A percentile compares a stretch with the other conserved stretches of the same genome.
Evolutionary conservation across 106 monocot genomes (phyloP).

Genomic region (Apostasia shenzhenica): DNA sequence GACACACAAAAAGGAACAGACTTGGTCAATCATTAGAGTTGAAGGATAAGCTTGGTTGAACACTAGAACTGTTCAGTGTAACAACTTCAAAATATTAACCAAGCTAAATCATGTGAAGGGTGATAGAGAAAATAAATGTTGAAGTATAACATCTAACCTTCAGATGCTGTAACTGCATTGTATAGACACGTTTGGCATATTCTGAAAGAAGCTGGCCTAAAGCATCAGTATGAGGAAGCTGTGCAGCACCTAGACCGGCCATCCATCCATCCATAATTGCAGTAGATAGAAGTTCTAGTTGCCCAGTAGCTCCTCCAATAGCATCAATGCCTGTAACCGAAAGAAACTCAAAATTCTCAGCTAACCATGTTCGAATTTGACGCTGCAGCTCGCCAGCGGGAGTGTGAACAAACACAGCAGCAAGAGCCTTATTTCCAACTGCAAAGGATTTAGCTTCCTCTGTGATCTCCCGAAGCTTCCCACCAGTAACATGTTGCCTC

Average conservation of each 20-base stretch:
- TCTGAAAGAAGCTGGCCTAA: constrained; percentile 90
- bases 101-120: too few species aligned
- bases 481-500: constrained; percentile 95
- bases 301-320: constrained; percentile 56
- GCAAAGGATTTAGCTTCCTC: constrained; percentile 96
- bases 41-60: too few species aligned
- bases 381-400: constrained; percentile 98
- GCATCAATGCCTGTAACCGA: constrained; percentile 70
- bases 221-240: constrained; percentile 79
- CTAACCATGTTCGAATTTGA: constrained; percentile 91
- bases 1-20: too few species aligned
- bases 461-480: constrained; percentile 91
- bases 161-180: constrained; percentile 86
- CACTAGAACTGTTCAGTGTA: too few species aligned
- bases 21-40: too few species aligned
- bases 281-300: constrained; percentile 87
- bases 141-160: constrained; percentile 38
- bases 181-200: constrained; percentile 83
- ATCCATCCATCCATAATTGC: constrained; percentile 99
- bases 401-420: constrained; percentile 96
- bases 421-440: constrained; percentile 81
- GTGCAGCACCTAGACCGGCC: constrained; percentile 95
- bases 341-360: constrained; percentile 97
- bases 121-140: too few species aligned
- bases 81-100: too few species aligned